phyloP scores from a whole-genome alignment of 768 basidiomycete genomes.

The Auricularia auricula-judae region DNA sequence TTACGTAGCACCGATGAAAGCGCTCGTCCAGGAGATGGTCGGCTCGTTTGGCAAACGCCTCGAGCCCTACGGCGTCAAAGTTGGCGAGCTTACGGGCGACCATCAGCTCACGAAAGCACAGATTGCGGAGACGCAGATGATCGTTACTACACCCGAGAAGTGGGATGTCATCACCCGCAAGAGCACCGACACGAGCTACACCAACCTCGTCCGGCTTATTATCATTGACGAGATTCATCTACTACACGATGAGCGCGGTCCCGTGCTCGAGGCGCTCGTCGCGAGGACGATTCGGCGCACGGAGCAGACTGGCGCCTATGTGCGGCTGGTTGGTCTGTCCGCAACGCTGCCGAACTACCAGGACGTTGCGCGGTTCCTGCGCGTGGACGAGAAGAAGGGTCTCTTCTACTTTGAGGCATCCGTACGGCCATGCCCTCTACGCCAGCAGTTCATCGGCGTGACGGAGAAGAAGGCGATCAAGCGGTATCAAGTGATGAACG shows the following conservation, averaged over 20 bases:
- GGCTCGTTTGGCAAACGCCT: slow-evolving; percentile 84
- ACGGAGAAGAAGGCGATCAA: slow-evolving; percentile 99
- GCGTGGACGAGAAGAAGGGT: slow-evolving; percentile 84
- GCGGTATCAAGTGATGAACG: slow-evolving; percentile 95
- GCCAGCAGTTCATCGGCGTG: slow-evolving; percentile 94
- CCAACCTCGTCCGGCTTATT: slow-evolving; percentile 89
- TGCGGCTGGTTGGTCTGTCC: slow-evolving; percentile 88
- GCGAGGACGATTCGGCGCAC: slow-evolving; percentile 84
- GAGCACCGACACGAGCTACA: slow-evolving; percentile 92
- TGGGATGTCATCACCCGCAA: slow-evolving; percentile 99
- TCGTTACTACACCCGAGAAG: slow-evolving; percentile 97
- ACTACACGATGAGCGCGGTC: slow-evolving; percentile 95
- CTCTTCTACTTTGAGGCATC: slow-evolving; percentile 96
- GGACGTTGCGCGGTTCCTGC: slow-evolving; percentile 94
- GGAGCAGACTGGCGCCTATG: slow-evolving; percentile 90
- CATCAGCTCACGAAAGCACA: slow-evolving; percentile 97
- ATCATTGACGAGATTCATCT: slow-evolving; percentile 99
- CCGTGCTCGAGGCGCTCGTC: slow-evolving; percentile 85
- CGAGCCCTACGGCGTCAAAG: slow-evolving; percentile 57
- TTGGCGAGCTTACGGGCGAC: slow-evolving; percentile 95
- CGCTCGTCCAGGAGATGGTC: slow-evolving; percentile 97
- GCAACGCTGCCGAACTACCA: slow-evolving; percentile 98
- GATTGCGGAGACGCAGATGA: slow-evolving; percentile 93
- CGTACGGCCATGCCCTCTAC: slow-evolving; percentile 87
- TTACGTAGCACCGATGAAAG: slow-evolving; percentile 99